phyloP scores from a whole-genome alignment of 768 basidiomycete genomes.

The Podaxis carcinomalis region DNA sequence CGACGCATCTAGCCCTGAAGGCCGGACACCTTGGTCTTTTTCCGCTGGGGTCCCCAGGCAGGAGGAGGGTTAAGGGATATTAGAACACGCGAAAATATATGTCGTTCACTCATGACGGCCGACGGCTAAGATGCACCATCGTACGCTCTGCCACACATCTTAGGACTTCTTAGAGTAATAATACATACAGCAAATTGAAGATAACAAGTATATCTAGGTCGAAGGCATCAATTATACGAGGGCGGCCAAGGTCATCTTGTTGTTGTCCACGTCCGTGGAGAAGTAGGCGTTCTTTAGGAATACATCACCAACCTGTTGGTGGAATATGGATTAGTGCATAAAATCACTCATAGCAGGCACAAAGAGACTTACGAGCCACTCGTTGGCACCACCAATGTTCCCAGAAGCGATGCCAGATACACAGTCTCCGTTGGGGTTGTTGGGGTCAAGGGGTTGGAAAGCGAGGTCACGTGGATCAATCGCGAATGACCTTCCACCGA shows the following conservation, averaged over 20 bases:
- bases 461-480: conserved; percentile 58
- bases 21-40: too few species aligned
- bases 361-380: conserved; percentile 56
- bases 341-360: not conserved
- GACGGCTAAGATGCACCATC: not conserved
- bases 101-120: not conserved
- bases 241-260: conserved; percentile 30
- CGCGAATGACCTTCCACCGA: conserved; percentile 55
- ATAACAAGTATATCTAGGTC: not conserved
- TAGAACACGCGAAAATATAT: not conserved
- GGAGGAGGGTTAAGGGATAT: too few species aligned
- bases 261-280: conserved; percentile 29
- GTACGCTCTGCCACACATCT: not conserved
- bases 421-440: conserved; percentile 50
- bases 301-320: conserved; percentile 30
- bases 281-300: conserved; percentile 41
- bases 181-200: not conserved
- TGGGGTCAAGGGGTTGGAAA: conserved; percentile 45
- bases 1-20: not conserved
- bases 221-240: conserved; percentile 7
- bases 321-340: not conserved
- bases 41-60: not conserved
- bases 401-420: conserved; percentile 57
- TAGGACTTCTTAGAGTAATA: not conserved
- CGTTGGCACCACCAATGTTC: conserved; percentile 39